Evolutionary conservation across 345 rosid species (phyloP), one percentile per base, ranked within the genome.

Genomic region (Garcia nutans): DNA sequence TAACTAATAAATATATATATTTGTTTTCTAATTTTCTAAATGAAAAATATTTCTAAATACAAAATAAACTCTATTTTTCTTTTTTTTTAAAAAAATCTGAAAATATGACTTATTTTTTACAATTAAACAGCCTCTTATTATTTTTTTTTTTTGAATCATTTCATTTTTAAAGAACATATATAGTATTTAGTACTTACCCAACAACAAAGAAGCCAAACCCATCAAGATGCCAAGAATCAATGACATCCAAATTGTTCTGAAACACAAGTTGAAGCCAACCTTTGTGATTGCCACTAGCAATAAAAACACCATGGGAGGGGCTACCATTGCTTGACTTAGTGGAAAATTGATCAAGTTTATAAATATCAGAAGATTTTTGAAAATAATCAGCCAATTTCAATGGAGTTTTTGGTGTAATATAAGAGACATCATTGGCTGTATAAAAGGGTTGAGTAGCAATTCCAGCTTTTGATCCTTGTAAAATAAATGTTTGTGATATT

Each of bases 221-320:
- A 59, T 88, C 88, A 49, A 89, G 80, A 65, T 88, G 90, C 91
- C 93, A 89, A 22, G 90, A 82, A 74, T 88, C 90, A 60, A 86
- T 81, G 55, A 16, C 77, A 11, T 71, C 78, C 15, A 81, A 20
- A 31, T 75, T 71, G 65, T 86, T 89, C 60, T 65, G 55, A 55
- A 89, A 79, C 17, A 89, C 89, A 23, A 85, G 57, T 70, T 88
- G 89, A 7, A 86, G 50, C 89, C 90, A 88, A 15, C 88, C 89
- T 82, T 75, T 84, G 76, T 89, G 91, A 13, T 15, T 73, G 13
- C 87, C 91, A 2, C 82, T 11, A 8, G 77, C 86, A 23, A 88
- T 89, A 67, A 84, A 89, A 10, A 83, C 83, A 58, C 88, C 91
- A n/a, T 28, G 54, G 1, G 26, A 2, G 9, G 82, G 82, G 1